phyloP scores from a whole-genome alignment of 805 yeast genomes.

The Debaryomyces hansenii region DNA sequence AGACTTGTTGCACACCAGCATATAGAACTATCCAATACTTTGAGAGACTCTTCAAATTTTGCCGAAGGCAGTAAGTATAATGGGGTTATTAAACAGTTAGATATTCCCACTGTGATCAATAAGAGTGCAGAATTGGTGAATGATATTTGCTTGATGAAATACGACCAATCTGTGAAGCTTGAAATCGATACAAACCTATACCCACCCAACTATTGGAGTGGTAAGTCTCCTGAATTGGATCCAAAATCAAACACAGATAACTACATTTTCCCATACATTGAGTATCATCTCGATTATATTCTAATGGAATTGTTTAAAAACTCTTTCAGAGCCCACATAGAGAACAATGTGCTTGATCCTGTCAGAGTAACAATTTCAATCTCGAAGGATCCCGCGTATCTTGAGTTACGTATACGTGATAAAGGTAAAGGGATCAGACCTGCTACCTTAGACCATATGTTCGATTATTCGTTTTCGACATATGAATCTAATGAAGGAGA shows the following conservation, averaged over 20 bases:
- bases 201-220: constrained; percentile 28
- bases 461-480: constrained; percentile 85
- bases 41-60: constrained; percentile 31
- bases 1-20: constrained; percentile 86
- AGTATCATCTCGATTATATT: constrained; percentile 84
- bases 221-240: constrained; percentile 21
- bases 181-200: constrained; percentile 46
- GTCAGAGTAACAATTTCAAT: constrained; percentile 40
- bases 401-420: constrained; percentile 80
- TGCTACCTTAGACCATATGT: constrained; percentile 61
- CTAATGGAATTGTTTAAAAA: constrained; percentile 85
- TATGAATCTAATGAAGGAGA: constrained; percentile 62
- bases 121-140: constrained; percentile 74
- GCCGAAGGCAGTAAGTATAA: constrained; percentile 56
- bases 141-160: constrained; percentile 80
- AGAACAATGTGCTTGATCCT: constrained; percentile 47
- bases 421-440: constrained; percentile 87
- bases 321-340: constrained; percentile 85
- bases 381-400: constrained; percentile 33
- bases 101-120: constrained; percentile 61
- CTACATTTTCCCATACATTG: constrained; percentile 75
- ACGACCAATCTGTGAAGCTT: constrained; percentile 70
- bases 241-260: constrained; percentile 41
- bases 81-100: constrained; percentile 62
- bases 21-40: constrained; percentile 52